A percentile compares a stretch with the other conserved stretches of the same genome.
These are phyloP conservation scores for Cercospora brassicicola DNA, from an alignment of 2,329 filamentous ascomycete genomes.

Conservation along the genomic window DNA sequence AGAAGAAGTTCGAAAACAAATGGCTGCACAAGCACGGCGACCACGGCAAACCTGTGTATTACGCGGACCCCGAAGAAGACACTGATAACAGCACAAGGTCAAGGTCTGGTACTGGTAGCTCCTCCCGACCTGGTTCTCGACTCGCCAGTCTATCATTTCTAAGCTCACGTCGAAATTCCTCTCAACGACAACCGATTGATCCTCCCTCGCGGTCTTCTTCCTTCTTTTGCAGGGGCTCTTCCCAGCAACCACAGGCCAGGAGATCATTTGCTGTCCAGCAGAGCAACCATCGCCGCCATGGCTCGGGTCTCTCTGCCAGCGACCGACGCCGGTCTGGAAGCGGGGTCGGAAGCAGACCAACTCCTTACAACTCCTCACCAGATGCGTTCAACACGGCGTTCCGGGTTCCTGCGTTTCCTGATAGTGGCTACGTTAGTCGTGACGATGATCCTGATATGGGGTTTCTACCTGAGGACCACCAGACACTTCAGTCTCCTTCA, in stretches of 20 bases:
- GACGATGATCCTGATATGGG: slow-evolving; percentile 12
- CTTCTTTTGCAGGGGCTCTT: slow-evolving; percentile 12
- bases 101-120: slow-evolving; percentile 3
- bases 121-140: slow-evolving; percentile 2
- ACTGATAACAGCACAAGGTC: slow-evolving; percentile 1
- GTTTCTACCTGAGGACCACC: slow-evolving; percentile 2
- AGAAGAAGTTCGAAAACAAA: slow-evolving; percentile 13
- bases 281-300: slow-evolving; percentile 8
- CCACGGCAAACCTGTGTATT: slow-evolving; percentile 12
- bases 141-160: slow-evolving; percentile 9
- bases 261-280: slow-evolving; percentile 1
- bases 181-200: background rate
- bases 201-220: slow-evolving; percentile 6
- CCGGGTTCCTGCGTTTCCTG: slow-evolving; percentile 13
- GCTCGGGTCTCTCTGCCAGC: slow-evolving; percentile 5
- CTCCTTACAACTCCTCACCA: background rate
- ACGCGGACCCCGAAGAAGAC: slow-evolving; percentile 5
- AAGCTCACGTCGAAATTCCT: slow-evolving; percentile 4
- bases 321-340: slow-evolving; percentile 3
- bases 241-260: slow-evolving; percentile 6
- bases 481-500: slow-evolving; percentile 6
- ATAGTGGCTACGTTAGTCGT: slow-evolving; percentile 15
- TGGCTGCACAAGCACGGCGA: slow-evolving; percentile 11
- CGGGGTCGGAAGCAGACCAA: slow-evolving; percentile 2
- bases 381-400: background rate